These are phyloP conservation scores for Wickerhamomyces mucosus DNA, from an alignment of 805 yeast species.

Conservation along the genomic window DNA sequence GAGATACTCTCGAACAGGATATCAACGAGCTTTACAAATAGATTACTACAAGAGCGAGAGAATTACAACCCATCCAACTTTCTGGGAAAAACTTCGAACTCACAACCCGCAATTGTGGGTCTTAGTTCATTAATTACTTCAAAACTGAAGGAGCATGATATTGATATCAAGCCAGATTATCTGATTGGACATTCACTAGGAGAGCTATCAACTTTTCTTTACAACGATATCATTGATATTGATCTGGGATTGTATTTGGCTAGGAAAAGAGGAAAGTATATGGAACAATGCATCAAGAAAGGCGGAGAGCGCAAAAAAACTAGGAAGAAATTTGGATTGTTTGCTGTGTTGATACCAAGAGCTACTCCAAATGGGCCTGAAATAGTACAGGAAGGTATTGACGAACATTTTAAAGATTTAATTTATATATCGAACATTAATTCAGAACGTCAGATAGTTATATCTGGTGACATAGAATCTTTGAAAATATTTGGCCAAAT, in stretches of 20 bases:
- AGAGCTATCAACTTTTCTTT: conserved; percentile 28
- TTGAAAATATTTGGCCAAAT: conserved; percentile 8
- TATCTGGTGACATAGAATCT: conserved; percentile 26
- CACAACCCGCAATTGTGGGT: conserved; percentile 20
- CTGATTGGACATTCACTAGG: conserved; percentile 37
- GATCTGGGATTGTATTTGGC: conserved; percentile 16
- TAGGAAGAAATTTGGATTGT: conserved; percentile 23
- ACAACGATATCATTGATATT: conserved; percentile 21
- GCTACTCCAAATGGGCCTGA: not conserved
- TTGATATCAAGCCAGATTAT: conserved; percentile 13
- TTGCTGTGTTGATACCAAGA: conserved; percentile 1
- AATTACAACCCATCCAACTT: not conserved
- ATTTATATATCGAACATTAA: conserved; percentile 34
- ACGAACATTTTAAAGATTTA: conserved; percentile 1
- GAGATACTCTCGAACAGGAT: conserved; percentile 6
- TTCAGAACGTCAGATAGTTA: conserved; percentile 27
- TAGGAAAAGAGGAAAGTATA: conserved; percentile 27
- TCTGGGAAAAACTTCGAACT: conserved; percentile 21
- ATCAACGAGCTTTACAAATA: not conserved
- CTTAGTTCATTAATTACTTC: conserved; percentile 18
- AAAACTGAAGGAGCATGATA: conserved; percentile 13
- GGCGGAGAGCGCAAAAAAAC: conserved; percentile 25
- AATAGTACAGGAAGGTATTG: not conserved
- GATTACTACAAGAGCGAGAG: conserved; percentile 1
- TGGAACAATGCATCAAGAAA: conserved; percentile 23